Evolutionary conservation across 2,329 filamentous ascomycete species (phyloP).

Genomic region (Akanthomyces uredinophilus): DNA sequence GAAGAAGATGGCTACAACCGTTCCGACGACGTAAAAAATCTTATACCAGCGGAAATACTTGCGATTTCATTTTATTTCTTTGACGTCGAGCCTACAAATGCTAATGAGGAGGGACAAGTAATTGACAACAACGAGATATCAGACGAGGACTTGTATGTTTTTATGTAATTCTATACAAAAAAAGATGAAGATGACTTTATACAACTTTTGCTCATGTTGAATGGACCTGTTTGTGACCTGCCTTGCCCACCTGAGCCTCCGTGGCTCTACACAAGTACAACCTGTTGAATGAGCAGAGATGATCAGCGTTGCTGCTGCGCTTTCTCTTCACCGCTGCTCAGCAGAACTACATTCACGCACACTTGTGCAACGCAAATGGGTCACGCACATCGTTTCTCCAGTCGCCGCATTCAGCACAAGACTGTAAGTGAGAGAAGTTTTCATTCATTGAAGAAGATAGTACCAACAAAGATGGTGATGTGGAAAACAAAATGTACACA

Average conservation of each 20-base stretch:
- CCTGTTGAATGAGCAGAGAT: too few species aligned
- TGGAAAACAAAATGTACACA: conserved; percentile 8
- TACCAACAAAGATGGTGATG: neutral
- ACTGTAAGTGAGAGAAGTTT: conserved; percentile 7
- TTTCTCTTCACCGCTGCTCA: too few species aligned
- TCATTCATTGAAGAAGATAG: conserved; percentile 6
- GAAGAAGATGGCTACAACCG: neutral
- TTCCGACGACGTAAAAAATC: neutral
- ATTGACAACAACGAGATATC: conserved; percentile 2
- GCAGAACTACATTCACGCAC: too few species aligned
- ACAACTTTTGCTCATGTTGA: too few species aligned
- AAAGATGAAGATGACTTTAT: neutral
- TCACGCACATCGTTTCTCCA: too few species aligned
- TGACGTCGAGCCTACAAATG: neutral
- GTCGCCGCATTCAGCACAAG: too few species aligned
- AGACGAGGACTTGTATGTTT: conserved; percentile 1
- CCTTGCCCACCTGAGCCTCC: too few species aligned
- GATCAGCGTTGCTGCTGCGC: too few species aligned
- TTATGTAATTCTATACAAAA: conserved; percentile 3
- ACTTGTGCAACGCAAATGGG: too few species aligned
- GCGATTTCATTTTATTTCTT: too few species aligned
- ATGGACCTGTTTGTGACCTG: too few species aligned
- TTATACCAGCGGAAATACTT: neutral
- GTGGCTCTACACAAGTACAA: too few species aligned
- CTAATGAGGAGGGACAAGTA: conserved; percentile 3